These are phyloP conservation scores for Calonectria pteridis DNA, from an alignment of 2,329 filamentous ascomycete species.

Conservation along the genomic window DNA sequence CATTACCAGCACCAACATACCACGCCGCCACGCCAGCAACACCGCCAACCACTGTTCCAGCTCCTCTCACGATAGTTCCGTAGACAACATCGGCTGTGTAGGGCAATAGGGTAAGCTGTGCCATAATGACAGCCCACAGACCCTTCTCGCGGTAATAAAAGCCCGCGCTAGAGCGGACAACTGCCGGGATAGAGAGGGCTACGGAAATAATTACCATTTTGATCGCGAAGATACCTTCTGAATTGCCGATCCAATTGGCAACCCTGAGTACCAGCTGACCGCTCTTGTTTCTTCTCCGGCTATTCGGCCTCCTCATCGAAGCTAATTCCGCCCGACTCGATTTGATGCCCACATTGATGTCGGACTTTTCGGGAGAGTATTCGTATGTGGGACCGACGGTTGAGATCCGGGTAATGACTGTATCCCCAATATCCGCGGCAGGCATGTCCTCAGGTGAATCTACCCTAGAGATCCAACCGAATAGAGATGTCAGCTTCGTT, in stretches of 20 bases:
- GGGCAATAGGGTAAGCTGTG: constrained; percentile 33
- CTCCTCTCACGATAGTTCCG: constrained; percentile 24
- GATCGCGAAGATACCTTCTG: constrained; percentile 15
- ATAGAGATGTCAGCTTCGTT: not conserved
- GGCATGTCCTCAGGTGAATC: constrained; percentile 14
- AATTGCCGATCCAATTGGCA: constrained; percentile 8
- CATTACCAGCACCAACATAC: constrained; percentile 22
- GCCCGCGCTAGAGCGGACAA: constrained; percentile 26
- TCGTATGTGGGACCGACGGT: not conserved
- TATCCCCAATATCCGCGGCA: constrained; percentile 18
- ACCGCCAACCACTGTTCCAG: constrained; percentile 21
- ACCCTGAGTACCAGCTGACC: constrained; percentile 2
- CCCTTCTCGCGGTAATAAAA: constrained; percentile 39
- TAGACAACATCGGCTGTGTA: constrained; percentile 36
- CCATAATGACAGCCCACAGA: constrained; percentile 39
- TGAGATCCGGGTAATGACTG: constrained; percentile 16
- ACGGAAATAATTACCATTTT: constrained; percentile 16
- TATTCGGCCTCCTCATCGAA: constrained; percentile 20
- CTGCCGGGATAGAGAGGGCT: constrained; percentile 10
- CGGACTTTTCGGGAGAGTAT: not conserved
- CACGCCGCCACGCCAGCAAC: constrained; percentile 16
- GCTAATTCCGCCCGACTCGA: constrained; percentile 15
- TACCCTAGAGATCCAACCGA: constrained; percentile 17
- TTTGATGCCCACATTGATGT: not conserved
- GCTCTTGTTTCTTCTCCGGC: constrained; percentile 15